Conservation (phyloP, 352 stramenopile species). For the Plasmopara viticola region DNA sequence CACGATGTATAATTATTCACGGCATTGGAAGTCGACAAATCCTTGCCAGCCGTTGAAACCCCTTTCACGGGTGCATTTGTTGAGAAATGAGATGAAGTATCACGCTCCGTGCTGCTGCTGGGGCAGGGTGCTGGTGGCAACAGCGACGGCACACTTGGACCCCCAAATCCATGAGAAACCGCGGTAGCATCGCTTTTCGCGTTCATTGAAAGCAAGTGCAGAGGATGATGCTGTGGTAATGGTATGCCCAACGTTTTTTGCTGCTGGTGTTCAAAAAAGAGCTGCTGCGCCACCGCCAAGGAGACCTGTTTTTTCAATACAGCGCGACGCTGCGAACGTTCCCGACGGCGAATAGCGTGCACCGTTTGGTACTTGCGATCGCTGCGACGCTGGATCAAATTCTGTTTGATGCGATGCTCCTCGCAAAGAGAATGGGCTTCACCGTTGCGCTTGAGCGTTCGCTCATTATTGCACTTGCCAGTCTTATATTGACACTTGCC, state of each 20-base stretch:
- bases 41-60: background rate
- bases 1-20: conserved; percentile 59
- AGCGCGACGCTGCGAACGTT: conserved; percentile 69
- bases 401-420: conserved; percentile 81
- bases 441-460: conserved; percentile 79
- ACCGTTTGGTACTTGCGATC: conserved; percentile 86
- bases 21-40: conserved; percentile 40
- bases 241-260: conserved; percentile 55
- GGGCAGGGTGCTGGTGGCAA: background rate
- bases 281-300: conserved; percentile 70
- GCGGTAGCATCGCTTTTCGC: background rate
- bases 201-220: conserved; percentile 20
- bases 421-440: conserved; percentile 78
- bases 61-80: background rate
- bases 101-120: background rate
- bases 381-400: conserved; percentile 76
- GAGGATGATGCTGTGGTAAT: conserved; percentile 26
- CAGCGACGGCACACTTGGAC: background rate
- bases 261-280: conserved; percentile 77
- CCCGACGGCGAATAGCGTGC: conserved; percentile 66
- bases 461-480: conserved; percentile 84
- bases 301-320: conserved; percentile 80
- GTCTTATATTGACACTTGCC: conserved; percentile 87
- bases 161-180: background rate
- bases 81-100: background rate